Evolutionary conservation across 1,284 basidiomycete genomes (phyloP), one percentile per base, ranked within the genome.

Genomic region (Fomitiporia mediterranea): DNA sequence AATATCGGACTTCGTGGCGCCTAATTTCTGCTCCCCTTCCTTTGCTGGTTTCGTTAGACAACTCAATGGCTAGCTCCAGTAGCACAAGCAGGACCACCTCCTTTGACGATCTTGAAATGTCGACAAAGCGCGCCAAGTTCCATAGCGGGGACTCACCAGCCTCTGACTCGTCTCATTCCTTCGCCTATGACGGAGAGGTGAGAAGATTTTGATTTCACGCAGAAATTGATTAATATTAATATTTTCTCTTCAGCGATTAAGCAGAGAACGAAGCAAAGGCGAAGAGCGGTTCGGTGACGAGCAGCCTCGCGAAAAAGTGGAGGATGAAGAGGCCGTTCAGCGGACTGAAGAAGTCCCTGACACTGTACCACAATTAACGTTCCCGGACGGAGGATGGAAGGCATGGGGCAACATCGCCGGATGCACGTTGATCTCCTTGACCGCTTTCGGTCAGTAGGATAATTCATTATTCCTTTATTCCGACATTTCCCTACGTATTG

Each of bases 341-440:
- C 30, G 32, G 25, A 21, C 19, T 7, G 34, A 40, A 35, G 47
- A 39, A 21, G 54, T 35, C 13, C 17, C 27, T 28, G 19, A 38
- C 4, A n/a, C 57, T 32, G 30, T 35, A 19, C 44, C 57, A 6
- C 17, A 25, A 23, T 50, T 61, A 25, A 61, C 59, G 9, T 60
- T 58, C 17, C 59, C 61, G 11, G 59, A 62, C 34, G 61, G 61
- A 6, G 61, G 61, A 8, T 48, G 35, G 42, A 48, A 54, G 28
- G 61, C 61, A 2, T 62, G 61, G 61, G 35, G 46, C 15, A 62
- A 59, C 39, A 49, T 59, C 15, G 35, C 55, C n/a, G 56, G 53
- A 15, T 59, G 57, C 52, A 53, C 55, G 17, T 47, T 60, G 19
- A 56, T 60, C 28, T 56, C 42, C 27, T 32, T 60, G n/a, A 60